These are phyloP conservation scores for Pythium dissotocum DNA, from an alignment of 352 stramenopile genomes.

Conservation along the genomic window DNA sequence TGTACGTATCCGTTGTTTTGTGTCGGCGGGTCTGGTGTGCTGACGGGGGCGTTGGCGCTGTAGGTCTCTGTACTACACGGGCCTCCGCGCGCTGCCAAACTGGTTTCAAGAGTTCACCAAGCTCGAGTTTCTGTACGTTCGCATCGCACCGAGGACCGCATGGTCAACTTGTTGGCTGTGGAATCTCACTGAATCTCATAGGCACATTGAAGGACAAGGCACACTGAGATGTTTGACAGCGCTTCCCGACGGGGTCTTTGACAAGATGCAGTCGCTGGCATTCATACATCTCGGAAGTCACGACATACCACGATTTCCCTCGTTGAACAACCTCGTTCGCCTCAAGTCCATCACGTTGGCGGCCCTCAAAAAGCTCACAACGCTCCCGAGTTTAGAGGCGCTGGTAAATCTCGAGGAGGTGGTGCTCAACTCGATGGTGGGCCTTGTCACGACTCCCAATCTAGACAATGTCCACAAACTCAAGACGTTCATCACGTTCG, in stretches of 20 bases:
- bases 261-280: conserved; percentile 3
- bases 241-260: not conserved
- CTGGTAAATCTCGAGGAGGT: not conserved
- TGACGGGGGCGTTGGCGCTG: not conserved
- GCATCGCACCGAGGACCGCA: not conserved
- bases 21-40: too few relatives aligned
- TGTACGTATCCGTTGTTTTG: not conserved
- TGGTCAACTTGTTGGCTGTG: too few relatives aligned
- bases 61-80: conserved; percentile 12
- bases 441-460: not conserved
- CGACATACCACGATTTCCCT: not conserved
- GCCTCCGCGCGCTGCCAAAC: not conserved
- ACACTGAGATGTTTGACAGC: not conserved
- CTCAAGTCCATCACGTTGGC: conserved; percentile 5
- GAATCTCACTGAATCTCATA: not conserved
- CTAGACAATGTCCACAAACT: not conserved
- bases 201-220: conserved; percentile 5
- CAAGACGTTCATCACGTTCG: not conserved
- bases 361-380: not conserved
- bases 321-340: not conserved
- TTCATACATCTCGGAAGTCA: conserved; percentile 7
- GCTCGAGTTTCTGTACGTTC: conserved; percentile 13
- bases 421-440: not conserved
- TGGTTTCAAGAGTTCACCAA: conserved; percentile 9
- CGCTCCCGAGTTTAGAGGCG: not conserved